phyloP scores from a whole-genome alignment of 2,329 filamentous ascomycete genomes.

The Neofusicoccum sp. region DNA sequence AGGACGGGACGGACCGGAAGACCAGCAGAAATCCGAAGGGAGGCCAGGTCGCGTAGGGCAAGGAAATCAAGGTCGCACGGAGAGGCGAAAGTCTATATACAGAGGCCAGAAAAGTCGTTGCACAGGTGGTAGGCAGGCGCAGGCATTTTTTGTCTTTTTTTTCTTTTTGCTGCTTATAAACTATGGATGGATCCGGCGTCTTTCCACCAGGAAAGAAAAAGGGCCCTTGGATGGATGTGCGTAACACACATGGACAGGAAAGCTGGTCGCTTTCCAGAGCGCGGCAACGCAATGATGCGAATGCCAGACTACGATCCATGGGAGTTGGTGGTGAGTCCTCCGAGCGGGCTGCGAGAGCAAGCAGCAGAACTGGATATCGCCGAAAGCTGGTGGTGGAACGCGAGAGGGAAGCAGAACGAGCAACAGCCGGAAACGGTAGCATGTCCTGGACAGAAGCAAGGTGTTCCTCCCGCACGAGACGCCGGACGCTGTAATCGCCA shows the following conservation, averaged over 20 bases:
- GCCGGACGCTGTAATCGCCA: constrained; percentile 21
- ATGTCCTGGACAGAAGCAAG: constrained; percentile 19
- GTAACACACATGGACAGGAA: constrained; percentile 18
- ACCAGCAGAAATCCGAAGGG: background rate
- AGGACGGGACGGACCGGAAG: background rate
- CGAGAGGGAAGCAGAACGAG: constrained; percentile 10
- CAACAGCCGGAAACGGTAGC: constrained; percentile 18
- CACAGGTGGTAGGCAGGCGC: constrained; percentile 1
- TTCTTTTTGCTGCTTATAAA: constrained; percentile 15
- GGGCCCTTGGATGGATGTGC: background rate
- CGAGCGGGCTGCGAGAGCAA: constrained; percentile 4
- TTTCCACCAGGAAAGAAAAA: constrained; percentile 14
- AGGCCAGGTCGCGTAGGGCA: background rate
- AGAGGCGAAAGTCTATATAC: constrained; percentile 6
- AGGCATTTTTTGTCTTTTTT: constrained; percentile 7
- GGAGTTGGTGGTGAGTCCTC: constrained; percentile 6
- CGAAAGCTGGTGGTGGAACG: constrained; percentile 15
- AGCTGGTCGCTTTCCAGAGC: constrained; percentile 6
- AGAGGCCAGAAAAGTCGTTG: constrained; percentile 8
- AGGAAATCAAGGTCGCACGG: background rate
- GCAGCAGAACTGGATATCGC: constrained; percentile 10
- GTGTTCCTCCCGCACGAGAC: constrained; percentile 16
- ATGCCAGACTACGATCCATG: constrained; percentile 19
- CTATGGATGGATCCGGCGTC: constrained; percentile 14
- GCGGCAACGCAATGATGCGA: constrained; percentile 16